Percentiles rank a stretch among this genome's conserved stretches.
phyloP scores from a whole-genome alignment of 2,329 filamentous ascomycete species.

The Talaromyces amestolkiae region DNA sequence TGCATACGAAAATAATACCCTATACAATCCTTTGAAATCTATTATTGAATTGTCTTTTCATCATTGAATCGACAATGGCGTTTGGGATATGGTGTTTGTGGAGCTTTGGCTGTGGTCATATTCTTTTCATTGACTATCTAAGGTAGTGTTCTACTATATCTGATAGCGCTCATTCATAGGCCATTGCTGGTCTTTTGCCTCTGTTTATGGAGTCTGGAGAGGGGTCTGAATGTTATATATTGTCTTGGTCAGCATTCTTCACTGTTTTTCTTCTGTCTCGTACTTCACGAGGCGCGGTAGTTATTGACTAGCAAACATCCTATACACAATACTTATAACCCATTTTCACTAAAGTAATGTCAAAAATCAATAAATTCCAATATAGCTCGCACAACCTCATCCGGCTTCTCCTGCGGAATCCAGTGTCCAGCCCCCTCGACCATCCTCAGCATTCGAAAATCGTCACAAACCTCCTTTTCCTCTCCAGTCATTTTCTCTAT shows the following conservation, averaged over 20 bases:
- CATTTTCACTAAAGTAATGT: not conserved
- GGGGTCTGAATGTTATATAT: not conserved
- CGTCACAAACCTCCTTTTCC: constrained; percentile 47
- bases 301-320: not conserved
- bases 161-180: not conserved
- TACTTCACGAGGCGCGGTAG: not conserved
- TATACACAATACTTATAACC: not conserved
- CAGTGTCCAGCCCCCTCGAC: constrained; percentile 66
- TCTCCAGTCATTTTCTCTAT: constrained; percentile 53
- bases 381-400: constrained; percentile 51
- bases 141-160: not conserved
- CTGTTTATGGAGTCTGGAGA: constrained; percentile 2
- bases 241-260: not conserved
- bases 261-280: not conserved
- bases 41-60: not conserved
- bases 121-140: not conserved
- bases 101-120: not conserved
- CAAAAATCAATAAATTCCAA: constrained; percentile 39
- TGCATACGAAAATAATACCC: constrained; percentile 9
- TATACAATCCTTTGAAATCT: not conserved
- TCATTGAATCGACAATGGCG: constrained; percentile 4
- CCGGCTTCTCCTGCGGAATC: constrained; percentile 65
- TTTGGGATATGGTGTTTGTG: not conserved
- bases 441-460: constrained; percentile 54
- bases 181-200: not conserved